A percentile compares a stretch with the other conserved stretches of the same genome.
Conservation (phyloP, 2,329 filamentous ascomycete species). For the Fusarium sp. region DNA sequence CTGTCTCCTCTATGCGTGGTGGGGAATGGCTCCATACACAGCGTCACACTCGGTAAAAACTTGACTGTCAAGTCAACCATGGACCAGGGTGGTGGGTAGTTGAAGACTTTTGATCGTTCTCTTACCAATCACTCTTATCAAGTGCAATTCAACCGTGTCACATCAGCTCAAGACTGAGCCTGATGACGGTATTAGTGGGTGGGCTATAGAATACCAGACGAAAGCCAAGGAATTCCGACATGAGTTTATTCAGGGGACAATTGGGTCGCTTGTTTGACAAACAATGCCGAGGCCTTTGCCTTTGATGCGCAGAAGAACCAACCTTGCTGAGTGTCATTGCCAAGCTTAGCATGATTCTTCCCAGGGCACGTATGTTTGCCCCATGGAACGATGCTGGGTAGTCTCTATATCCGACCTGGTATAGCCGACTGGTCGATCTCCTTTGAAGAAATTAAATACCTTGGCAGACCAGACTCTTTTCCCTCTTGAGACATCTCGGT, state of each 20-base stretch:
- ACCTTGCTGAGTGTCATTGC: too few species aligned
- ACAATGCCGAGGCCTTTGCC: not conserved
- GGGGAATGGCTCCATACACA: not conserved
- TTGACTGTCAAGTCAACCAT: not conserved
- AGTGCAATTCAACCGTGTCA: not conserved
- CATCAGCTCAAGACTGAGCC: constrained; percentile 22
- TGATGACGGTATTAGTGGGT: not conserved
- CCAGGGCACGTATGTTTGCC: not conserved
- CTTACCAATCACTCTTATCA: not conserved
- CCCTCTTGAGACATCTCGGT: not conserved
- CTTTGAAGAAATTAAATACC: not conserved
- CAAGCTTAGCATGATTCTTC: not conserved
- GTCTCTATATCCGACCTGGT: not conserved
- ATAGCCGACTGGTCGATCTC: not conserved
- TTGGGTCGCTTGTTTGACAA: not conserved
- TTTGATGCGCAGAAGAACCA: not conserved
- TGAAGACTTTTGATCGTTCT: not conserved
- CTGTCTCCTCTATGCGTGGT: not conserved
- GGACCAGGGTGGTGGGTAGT: not conserved
- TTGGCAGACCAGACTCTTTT: not conserved
- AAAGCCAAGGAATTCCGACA: not conserved
- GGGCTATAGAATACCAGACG: not conserved
- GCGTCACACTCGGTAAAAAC: not conserved
- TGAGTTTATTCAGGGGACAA: not conserved
- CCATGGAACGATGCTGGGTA: not conserved